Evolutionary conservation across 176 grass and related monocot genomes (phyloP).

Genomic region (Oryza glaberrima): DNA sequence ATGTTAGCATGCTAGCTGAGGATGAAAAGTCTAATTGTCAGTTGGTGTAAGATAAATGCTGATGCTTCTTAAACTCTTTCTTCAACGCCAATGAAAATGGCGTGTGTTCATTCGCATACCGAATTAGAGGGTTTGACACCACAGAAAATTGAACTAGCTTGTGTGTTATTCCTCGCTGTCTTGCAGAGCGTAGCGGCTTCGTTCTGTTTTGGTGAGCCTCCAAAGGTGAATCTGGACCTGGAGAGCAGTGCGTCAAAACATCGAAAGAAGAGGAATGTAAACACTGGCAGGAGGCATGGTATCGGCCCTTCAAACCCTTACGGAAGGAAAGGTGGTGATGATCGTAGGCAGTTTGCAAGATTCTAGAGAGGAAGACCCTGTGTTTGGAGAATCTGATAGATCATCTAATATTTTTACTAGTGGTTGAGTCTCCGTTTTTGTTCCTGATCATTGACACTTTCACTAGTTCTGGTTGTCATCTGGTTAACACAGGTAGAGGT

Average conservation of each 20-base stretch:
- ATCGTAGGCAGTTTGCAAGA: conserved; percentile 58
- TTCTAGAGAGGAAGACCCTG: conserved; percentile 30
- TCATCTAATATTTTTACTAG: too few relatives aligned
- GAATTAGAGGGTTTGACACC: background rate
- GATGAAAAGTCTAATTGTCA: background rate
- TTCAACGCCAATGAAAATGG: background rate
- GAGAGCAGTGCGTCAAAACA: conserved; percentile 85
- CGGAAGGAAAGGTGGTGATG: conserved; percentile 44
- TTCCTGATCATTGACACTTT: too few relatives aligned
- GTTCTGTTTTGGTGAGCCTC: conserved; percentile 78
- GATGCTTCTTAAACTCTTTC: background rate
- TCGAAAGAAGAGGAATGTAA: conserved; percentile 68
- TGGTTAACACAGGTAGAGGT: background rate
- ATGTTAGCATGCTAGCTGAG: background rate
- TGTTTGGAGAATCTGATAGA: too few relatives aligned
- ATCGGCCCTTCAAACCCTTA: conserved; percentile 71
- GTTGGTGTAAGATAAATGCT: background rate
- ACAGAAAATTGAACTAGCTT: conserved; percentile 6
- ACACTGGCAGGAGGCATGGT: conserved; percentile 64
- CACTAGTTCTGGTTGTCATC: background rate
- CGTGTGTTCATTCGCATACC: background rate
- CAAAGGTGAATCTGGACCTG: conserved; percentile 80
- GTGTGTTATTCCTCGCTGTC: background rate
- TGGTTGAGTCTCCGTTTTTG: too few relatives aligned
- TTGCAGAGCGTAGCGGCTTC: conserved; percentile 76